These are phyloP conservation scores for Cytospora schulzeri DNA, from an alignment of 2,329 filamentous ascomycete genomes.

Conservation along the genomic window DNA sequence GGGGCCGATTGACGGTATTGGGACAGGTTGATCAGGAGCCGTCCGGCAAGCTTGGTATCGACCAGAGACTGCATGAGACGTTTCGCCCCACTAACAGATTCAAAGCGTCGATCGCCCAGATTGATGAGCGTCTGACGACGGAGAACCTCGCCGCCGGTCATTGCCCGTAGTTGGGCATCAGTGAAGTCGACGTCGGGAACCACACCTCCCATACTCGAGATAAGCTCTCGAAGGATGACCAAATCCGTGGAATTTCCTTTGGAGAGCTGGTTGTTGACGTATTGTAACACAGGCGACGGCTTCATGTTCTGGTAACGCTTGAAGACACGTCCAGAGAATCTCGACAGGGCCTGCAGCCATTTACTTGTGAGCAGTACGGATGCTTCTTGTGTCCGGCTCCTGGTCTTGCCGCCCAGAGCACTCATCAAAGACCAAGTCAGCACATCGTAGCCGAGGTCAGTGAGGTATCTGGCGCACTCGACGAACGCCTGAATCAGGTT, in stretches of 20 bases:
- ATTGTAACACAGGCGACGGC: constrained; percentile 82
- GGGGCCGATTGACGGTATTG: constrained; percentile 89
- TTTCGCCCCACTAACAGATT: constrained; percentile 72
- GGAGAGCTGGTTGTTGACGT: constrained; percentile 82
- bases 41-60: constrained; percentile 75
- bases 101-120: constrained; percentile 79
- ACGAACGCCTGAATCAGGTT: constrained; percentile 95
- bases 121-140: constrained; percentile 79
- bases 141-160: constrained; percentile 82
- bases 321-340: constrained; percentile 90
- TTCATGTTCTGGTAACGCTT: constrained; percentile 83
- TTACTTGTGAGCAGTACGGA: constrained; percentile 76
- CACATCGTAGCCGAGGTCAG: constrained; percentile 88
- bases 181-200: constrained; percentile 85
- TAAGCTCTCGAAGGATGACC: constrained; percentile 86
- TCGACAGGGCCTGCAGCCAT: constrained; percentile 87
- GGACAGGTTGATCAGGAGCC: constrained; percentile 85
- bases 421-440: constrained; percentile 90
- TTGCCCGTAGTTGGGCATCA: constrained; percentile 81
- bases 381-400: constrained; percentile 63
- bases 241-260: constrained; percentile 86
- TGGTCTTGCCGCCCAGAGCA: constrained; percentile 61
- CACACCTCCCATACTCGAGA: constrained; percentile 92
- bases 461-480: constrained; percentile 93
- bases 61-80: constrained; percentile 79